Evolutionary conservation across 441 rosid genomes (phyloP).

Genomic region (Rhodomyrtus psidioides): DNA sequence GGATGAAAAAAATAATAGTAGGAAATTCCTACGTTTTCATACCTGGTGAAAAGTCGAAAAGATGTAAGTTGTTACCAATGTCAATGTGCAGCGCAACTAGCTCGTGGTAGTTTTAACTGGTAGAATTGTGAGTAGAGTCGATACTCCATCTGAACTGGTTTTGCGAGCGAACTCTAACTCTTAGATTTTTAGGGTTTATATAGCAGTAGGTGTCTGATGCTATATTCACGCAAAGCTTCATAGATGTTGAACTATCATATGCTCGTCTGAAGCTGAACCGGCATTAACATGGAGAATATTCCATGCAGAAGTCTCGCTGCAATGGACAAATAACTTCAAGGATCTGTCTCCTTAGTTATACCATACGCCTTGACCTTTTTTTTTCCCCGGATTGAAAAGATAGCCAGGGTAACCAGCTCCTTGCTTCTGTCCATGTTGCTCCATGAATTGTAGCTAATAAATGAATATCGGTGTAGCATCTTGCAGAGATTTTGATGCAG

Average conservation of each 20-base stretch:
- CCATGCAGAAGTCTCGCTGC: neutral
- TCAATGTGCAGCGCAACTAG: neutral
- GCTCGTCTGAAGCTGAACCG: neutral
- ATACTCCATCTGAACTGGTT: neutral
- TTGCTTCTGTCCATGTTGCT: neutral
- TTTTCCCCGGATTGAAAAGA: neutral
- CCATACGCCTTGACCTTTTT: neutral
- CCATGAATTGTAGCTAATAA: neutral
- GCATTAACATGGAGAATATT: neutral
- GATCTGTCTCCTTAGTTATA: neutral
- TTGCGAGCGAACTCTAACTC: neutral
- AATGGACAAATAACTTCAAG: neutral
- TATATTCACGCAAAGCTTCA: neutral
- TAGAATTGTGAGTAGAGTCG: neutral
- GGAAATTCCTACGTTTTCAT: neutral
- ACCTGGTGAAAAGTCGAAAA: neutral
- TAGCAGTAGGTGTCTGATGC: neutral
- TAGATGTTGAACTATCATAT: neutral
- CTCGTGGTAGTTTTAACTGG: neutral
- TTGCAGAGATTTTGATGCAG: neutral
- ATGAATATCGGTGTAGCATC: neutral
- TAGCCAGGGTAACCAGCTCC: neutral
- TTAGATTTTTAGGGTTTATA: neutral
- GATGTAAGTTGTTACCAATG: neutral
- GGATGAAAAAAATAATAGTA: neutral